These are phyloP conservation scores for Coriaria nepalensis DNA, from an alignment of 306 rosid species.

Conservation along the genomic window DNA sequence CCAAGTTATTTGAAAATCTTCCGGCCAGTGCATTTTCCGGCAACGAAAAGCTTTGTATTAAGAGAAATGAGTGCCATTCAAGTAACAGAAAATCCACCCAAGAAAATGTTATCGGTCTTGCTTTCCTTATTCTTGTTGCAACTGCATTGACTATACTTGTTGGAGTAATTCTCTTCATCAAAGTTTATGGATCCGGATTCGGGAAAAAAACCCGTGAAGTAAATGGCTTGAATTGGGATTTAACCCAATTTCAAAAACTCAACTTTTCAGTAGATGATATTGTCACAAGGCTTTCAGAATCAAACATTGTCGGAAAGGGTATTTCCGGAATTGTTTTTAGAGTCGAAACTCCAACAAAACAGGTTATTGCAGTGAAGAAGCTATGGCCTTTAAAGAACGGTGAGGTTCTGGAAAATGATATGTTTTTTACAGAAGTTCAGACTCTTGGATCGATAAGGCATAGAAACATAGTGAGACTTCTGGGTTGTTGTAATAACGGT, in stretches of 20 bases:
- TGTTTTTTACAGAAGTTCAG: conserved; percentile 68
- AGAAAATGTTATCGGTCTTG: conserved; percentile 36
- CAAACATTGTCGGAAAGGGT: conserved; percentile 77
- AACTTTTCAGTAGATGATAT: conserved; percentile 65
- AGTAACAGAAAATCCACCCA: conserved; percentile 26
- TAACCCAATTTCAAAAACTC: conserved; percentile 84
- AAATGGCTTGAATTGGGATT: conserved; percentile 55
- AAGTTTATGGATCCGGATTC: conserved; percentile 31
- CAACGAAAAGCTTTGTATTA: conserved; percentile 59
- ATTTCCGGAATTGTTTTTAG: conserved; percentile 82
- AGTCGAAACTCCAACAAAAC: conserved; percentile 78
- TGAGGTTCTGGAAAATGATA: conserved; percentile 55
- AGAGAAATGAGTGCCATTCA: conserved; percentile 29
- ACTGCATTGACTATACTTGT: conserved; percentile 34
- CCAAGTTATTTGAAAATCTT: conserved; percentile 60
- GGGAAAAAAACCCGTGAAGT: conserved; percentile 29
- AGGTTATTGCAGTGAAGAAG: conserved; percentile 85
- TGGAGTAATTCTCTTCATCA: conserved; percentile 40
- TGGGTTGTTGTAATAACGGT: conserved; percentile 76
- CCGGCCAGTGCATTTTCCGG: conserved; percentile 53
- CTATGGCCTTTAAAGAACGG: conserved; percentile 57
- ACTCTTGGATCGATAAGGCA: conserved; percentile 87
- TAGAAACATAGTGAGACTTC: conserved; percentile 75
- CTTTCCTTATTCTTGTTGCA: conserved; percentile 49
- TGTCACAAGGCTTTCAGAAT: conserved; percentile 50